Evolutionary conservation across 1,139 yeast genomes (phyloP), one percentile per base, ranked within the genome.

Genomic region (Debaryomyces coudertii): DNA sequence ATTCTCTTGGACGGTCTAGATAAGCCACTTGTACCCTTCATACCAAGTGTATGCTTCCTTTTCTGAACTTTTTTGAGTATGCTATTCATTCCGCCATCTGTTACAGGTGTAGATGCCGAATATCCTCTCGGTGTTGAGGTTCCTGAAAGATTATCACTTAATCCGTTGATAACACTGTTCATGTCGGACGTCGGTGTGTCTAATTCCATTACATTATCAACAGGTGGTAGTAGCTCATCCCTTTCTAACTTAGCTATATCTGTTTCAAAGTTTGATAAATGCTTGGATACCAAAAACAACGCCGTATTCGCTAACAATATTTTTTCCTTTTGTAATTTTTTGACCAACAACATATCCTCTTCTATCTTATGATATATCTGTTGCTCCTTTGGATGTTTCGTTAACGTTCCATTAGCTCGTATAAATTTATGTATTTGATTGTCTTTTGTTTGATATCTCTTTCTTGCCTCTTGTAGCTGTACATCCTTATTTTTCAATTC

Each of bases 281-380:
- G 96, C 60, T 87, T 86, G 1, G 93, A 73, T 12, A 90, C 80
- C 25, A 86, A 63, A 59, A 85, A 89, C 41, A 90, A 71, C 2
- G 95, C 93, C 1, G 96, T 90, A 58, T 90, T 88, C 3, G 97
- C 88, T 42, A 92, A 66, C 16, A 85, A 69, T 40, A 87, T 80
- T 69, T 93, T 93, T 51, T 88, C 95, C 52, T 80, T 78, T 61
- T 92, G 97, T 30, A 89, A 58, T 46, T 72, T 73, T 50, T 78
- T 73, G 8, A 87, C 83, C 43, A 73, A 67, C 36, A 76, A 78
- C 71, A 85, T 80, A 48, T 87, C 95, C 39, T 85, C 86, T 40
- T 81, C 79, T 5, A 93, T 86, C 57, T 85, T 85, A 33, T 79
- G 75, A 55, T 80, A 79, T 8, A 87, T 61, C 52, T 79, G 85